phyloP scores from a whole-genome alignment of 73 alveolate genomes.

The Paraurostyla sp. region DNA sequence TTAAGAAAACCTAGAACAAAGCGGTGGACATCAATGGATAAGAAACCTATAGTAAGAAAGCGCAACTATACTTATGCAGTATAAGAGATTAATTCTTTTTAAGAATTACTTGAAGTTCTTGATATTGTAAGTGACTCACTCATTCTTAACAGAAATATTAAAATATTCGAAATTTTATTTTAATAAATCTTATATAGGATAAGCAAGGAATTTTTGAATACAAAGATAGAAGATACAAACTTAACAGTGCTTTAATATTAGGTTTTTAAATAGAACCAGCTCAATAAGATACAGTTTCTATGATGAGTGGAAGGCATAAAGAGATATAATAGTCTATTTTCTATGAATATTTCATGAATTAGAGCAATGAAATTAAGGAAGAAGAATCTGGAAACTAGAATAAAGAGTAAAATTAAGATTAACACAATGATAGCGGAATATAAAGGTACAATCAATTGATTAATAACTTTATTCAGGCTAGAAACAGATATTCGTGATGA shows the following conservation, averaged over 20 bases:
- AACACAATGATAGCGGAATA: too few species aligned
- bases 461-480: too few species aligned
- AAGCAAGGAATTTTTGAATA: not conserved
- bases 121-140: not conserved
- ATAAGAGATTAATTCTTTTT: not conserved
- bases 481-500: too few species aligned
- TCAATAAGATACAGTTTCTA: not conserved
- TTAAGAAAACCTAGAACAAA: not conserved
- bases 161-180: too few species aligned
- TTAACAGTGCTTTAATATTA: not conserved
- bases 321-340: conserved; percentile 2
- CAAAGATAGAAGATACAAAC: not conserved
- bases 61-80: not conserved
- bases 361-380: not conserved
- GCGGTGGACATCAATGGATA: not conserved
- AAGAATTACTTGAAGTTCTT: not conserved
- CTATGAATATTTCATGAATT: conserved; percentile 29
- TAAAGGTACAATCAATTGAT: too few species aligned
- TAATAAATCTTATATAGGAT: conserved; percentile 38
- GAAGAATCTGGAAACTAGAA: not conserved
- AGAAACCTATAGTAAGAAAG: not conserved
- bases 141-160: not conserved
- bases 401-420: not conserved
- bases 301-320: not conserved
- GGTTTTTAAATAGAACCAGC: not conserved